Base-by-base conservation (phyloP, 2,329 filamentous ascomycete species). In the Karstenula rhodostoma region DNA sequence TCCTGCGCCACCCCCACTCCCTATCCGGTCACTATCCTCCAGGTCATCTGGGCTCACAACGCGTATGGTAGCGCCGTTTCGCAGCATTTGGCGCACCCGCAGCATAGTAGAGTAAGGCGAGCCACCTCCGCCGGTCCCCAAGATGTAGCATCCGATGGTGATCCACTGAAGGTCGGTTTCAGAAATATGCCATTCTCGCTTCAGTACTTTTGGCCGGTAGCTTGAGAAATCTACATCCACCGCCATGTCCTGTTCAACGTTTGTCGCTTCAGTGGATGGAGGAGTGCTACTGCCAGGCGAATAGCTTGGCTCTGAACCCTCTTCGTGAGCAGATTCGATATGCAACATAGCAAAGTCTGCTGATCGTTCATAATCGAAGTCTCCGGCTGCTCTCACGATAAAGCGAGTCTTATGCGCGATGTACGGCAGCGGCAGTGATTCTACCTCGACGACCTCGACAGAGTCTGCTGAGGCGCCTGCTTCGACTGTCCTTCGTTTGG, bases 381-480 rank as follows among this genome's bases (percentile, higher is more conserved):
- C 79, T 5, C 87, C 87, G 0, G 84, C 86, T 1, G 87, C 86
- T 53, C 85, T 80, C 10, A 88, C 83, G 17, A 89, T 78, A 59
- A 80, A 78, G 2, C 79, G 72, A 2, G 78, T 73, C 58, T 85
- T 77, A 83, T 87, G 56, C 76, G 83, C 47, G 76, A 84, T 76
- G 82, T 88, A 78, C 60, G 83, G 83, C 37, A 89, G 71, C 0
- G 86, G 86, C 9, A 89, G 19, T 72, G 81, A 83, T 58, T 83
- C 81, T 3, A 77, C 63, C 53, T 76, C 73, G 2, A 76, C 74
- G 17, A 77, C 63, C 29, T 69, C 65, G 1, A 75, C 70, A 2
- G 77, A 70, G 1, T 74, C 67, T 5, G 68, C 65, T 1, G 70
- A 65, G 1, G 79, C 79, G 17, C 78, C 74, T 23, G 78, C 74